These are phyloP conservation scores for Citrullus mucosospermus DNA, from an alignment of 306 rosid species.

Conservation along the genomic window DNA sequence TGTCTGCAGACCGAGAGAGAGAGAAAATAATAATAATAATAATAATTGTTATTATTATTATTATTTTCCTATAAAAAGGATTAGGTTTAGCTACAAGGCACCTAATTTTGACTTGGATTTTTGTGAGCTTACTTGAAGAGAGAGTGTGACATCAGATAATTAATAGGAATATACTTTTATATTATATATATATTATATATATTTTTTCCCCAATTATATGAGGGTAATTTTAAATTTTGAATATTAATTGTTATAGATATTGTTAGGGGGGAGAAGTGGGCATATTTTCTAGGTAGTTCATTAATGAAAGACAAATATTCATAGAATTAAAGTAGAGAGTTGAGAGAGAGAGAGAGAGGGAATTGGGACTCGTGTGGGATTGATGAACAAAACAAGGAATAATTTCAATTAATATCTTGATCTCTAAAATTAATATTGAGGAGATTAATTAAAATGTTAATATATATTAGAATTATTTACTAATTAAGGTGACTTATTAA, in stretches of 20 bases:
- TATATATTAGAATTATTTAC: background rate
- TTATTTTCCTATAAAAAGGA: constrained; percentile 4
- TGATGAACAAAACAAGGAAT: constrained; percentile 29
- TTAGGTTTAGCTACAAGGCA: constrained; percentile 23
- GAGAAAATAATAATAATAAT: background rate
- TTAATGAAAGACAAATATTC: constrained; percentile 67
- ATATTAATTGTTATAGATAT: background rate
- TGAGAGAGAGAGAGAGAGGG: constrained; percentile 16
- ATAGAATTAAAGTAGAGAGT: constrained; percentile 38
- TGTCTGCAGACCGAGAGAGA: background rate
- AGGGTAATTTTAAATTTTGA: constrained; percentile 8
- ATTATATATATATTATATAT: background rate
- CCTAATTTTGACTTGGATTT: constrained; percentile 20
- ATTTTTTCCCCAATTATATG: background rate
- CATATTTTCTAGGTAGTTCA: constrained; percentile 13
- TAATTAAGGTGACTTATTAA: constrained; percentile 20
- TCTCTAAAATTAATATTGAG: background rate
- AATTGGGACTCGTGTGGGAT: constrained; percentile 31
- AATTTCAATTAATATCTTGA: constrained; percentile 22
- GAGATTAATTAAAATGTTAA: background rate
- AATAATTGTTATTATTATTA: background rate
- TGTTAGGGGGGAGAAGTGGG: constrained; percentile 15
- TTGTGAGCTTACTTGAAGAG: constrained; percentile 15
- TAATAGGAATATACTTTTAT: background rate
- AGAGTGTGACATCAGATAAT: background rate